Base-by-base conservation (phyloP, 306 rosid species). In the Lathyrus tuberosus region DNA sequence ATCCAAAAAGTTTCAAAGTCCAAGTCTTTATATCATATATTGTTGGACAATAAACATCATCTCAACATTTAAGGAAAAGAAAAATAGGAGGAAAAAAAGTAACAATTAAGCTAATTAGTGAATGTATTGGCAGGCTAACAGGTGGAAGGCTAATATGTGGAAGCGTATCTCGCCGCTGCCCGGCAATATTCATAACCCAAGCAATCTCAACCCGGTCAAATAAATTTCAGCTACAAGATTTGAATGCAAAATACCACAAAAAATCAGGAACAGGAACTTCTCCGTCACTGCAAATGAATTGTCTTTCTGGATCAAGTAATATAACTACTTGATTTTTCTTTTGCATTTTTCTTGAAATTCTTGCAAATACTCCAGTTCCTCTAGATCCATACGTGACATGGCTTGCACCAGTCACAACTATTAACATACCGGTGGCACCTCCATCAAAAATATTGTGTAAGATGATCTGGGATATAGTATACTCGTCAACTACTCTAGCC, bases 141-240 rank as follows among this genome's bases (percentile, higher is more conserved):
- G 90, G 91, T 65, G 97, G 98, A 62, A 93, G 98, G 76, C n/a
- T n/a, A n/a, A n/a, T n/a, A n/a, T n/a, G n/a, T n/a, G n/a, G n/a
- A n/a, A n/a, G n/a, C n/a, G 90, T 94, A 75, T 93, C 98, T 75
- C 98, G 87, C 76, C 73, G 90, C 75, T 87, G 80, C 38, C 98
- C 98, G 40, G 98, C 98, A 40, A 96, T 97, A 84, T 88, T 93
- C 98, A 93, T 93, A 67, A 93, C 94, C 79, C 98, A 84, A 81
- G 98, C 96, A 81, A 93, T 83, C 81, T 93, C 97, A 76, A 90
- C 98, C 65, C 98, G 97, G 80, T 93, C 98, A 65, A 93, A 93
- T 71, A 97, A 93, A 73, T 93, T 93, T 83, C 97, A 81, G 71
- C 62, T 83, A 78, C 98, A 93, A 67, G 97, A 86, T 76, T 94